Base-by-base conservation (phyloP, 371 early-diverging fungal genomes). In the Umbelopsis sp. region DNA sequence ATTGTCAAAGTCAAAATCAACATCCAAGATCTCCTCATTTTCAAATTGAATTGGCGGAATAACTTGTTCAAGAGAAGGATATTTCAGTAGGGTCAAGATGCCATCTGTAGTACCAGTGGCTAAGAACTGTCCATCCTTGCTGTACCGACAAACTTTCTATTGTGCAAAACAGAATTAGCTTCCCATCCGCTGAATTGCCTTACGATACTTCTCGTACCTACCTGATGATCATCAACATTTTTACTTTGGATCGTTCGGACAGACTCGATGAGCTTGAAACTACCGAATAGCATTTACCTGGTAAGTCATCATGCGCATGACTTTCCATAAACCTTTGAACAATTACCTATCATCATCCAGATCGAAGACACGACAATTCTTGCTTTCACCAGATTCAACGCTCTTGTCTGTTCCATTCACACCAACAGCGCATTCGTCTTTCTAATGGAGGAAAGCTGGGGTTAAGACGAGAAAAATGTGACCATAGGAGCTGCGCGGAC, bases 21-120 rank as follows among this genome's bases (percentile, higher is more conserved):
- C 81, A 71, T 91, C 92, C 71, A 89, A 74, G 9, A 92, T 74
- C 44, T 87, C 89, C 64, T 81, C 83, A 6, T 83, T 74, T 1
- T 66, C 82, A 64, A 77, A 72, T 37, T 78, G 80, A 38, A 84
- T 72, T 25, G 72, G 73, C 5, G 85, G 77, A 32, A 78, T 71
- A 24, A 57, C 76, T 10, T 76, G 76, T 3, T 66, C 69, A 44
- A 87, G 67, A 25, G 80, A 70, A n/a, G 90, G 89, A 67, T 86
- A 89, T 25, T 76, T 80, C 37, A 88, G 73, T 16, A 90, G 74
- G 6, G 86, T 74, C 14, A 88, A 80, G 22, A 82, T 79, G 9
- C 92, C 91, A 67, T 90, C 87, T 4, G 92, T 87, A 38, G 90
- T 82, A 2, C 90, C 92, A 14, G 85, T 84, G 5, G 87, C 91